Base-by-base conservation (phyloP, 352 stramenopile genomes). In the Globisporangium carolinianum region DNA sequence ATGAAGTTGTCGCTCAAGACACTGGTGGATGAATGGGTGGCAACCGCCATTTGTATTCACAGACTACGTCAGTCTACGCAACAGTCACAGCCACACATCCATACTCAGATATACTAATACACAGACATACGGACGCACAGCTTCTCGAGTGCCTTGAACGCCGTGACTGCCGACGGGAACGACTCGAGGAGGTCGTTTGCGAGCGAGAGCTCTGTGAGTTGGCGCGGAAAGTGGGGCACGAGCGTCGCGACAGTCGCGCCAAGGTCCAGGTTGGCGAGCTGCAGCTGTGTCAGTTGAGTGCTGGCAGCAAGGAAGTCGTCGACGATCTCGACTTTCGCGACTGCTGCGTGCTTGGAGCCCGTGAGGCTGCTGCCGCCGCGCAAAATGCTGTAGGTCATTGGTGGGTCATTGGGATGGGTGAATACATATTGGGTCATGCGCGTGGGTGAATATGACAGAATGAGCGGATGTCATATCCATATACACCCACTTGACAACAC, bases 311-410 rank as follows among this genome's bases (percentile, higher is more conserved):
- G 46, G 24, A 60, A 53, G 10, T 53, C 46, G 15, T 37, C 15
- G 1, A 45, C 15, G 46, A 60, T 48, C 36, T 60, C 35, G 47
- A 60, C 47, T 3, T 39, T 60, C 0, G 55, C 55, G 14, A 60
- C 37, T 6, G 6, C 47, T 5, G 32, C 37, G 36, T 18, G 17
- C 4, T 41, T 17, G 9, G 47, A 48, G 5, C 2, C 18, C 5
- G 37, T 57, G 39, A 18, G n/a, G n/a, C n/a, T n/a, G n/a, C n/a
- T n/a, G n/a, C n/a, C n/a, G n/a, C n/a, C n/a, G n/a, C n/a, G n/a
- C n/a, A n/a, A n/a, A n/a, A n/a, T n/a, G n/a, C n/a, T n/a, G n/a
- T n/a, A n/a, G n/a, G n/a, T n/a, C n/a, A n/a, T n/a, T 3, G 38
- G 38, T 10, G 10, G n/a, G n/a, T n/a, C n/a, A n/a, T n/a, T n/a